These are phyloP conservation scores for Haplosporangium gracile DNA, from an alignment of 192 early-diverging fungal genomes.

Conservation along the genomic window DNA sequence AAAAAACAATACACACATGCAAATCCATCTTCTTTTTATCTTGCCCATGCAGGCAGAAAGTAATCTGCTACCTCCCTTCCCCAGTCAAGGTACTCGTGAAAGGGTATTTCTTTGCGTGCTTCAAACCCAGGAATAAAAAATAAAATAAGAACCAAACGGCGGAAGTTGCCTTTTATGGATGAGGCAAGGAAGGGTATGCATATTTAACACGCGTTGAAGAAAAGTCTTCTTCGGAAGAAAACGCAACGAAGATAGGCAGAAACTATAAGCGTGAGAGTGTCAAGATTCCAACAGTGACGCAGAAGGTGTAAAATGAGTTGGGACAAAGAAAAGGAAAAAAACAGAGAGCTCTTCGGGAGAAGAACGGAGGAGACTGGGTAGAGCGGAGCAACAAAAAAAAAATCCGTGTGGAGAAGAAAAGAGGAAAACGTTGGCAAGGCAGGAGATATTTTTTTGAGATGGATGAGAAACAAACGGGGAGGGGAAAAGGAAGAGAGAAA, in stretches of 20 bases:
- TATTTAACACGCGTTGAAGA: neutral
- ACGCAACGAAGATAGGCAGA: conserved; percentile 19
- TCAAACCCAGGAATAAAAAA: neutral
- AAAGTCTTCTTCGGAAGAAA: neutral
- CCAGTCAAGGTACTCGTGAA: neutral
- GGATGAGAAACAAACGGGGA: neutral
- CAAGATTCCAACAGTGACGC: neutral
- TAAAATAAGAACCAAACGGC: conserved; percentile 2
- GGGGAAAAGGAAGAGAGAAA: neutral
- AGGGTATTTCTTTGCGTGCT: neutral
- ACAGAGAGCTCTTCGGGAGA: neutral
- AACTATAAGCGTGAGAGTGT: neutral
- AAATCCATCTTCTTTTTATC: conserved; percentile 1
- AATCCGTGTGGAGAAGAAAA: conserved; percentile 30
- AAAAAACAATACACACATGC: neutral
- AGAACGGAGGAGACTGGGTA: neutral
- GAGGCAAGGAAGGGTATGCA: neutral
- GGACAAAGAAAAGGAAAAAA: neutral
- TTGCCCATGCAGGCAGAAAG: neutral
- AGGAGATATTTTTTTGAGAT: neutral
- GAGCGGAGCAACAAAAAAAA: conserved; percentile 17
- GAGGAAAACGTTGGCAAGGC: conserved; percentile 1
- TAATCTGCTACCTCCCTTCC: neutral
- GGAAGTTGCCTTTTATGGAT: neutral
- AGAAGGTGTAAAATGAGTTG: neutral